Conservation (phyloP, 352 stramenopile species). For the Globisporangium cederbergense region DNA sequence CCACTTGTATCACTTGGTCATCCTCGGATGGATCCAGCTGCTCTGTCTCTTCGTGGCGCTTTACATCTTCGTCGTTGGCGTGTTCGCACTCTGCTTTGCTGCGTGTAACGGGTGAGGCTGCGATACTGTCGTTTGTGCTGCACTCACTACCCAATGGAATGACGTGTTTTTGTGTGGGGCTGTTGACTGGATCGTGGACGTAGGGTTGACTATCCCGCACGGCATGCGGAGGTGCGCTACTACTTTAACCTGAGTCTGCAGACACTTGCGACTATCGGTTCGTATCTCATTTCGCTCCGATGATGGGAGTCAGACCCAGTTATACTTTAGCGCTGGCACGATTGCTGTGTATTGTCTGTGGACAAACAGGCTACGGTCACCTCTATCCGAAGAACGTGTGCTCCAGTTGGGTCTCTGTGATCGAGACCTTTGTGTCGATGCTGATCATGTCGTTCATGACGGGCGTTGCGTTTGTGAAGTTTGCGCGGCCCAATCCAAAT, state of each 20-base stretch:
- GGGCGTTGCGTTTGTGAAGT: conserved; percentile 62
- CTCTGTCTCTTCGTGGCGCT: conserved; percentile 42
- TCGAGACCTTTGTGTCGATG: conserved; percentile 57
- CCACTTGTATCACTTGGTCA: conserved; percentile 47
- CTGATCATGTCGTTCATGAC: conserved; percentile 58
- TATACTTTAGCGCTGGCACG: too few relatives aligned
- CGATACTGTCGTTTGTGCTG: too few relatives aligned
- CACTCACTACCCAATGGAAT: background rate
- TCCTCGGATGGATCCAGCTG: conserved; percentile 38
- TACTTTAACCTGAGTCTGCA: conserved; percentile 66
- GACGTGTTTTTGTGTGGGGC: too few relatives aligned
- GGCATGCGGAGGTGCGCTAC: conserved; percentile 24
- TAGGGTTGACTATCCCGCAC: conserved; percentile 2
- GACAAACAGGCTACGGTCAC: conserved; percentile 36
- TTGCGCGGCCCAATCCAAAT: conserved; percentile 41
- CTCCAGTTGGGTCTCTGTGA: conserved; percentile 42
- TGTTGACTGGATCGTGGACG: too few relatives aligned
- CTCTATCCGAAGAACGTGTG: conserved; percentile 45
- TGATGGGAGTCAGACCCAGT: too few relatives aligned
- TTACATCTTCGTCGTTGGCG: conserved; percentile 40
- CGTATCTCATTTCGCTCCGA: too few relatives aligned
- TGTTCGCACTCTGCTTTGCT: conserved; percentile 48
- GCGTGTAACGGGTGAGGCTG: conserved; percentile 34
- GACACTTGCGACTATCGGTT: conserved; percentile 57
- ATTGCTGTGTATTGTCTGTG: too few relatives aligned